These are phyloP conservation scores for Mallotus japonicus DNA, from an alignment of 441 rosid genomes.

Conservation along the genomic window DNA sequence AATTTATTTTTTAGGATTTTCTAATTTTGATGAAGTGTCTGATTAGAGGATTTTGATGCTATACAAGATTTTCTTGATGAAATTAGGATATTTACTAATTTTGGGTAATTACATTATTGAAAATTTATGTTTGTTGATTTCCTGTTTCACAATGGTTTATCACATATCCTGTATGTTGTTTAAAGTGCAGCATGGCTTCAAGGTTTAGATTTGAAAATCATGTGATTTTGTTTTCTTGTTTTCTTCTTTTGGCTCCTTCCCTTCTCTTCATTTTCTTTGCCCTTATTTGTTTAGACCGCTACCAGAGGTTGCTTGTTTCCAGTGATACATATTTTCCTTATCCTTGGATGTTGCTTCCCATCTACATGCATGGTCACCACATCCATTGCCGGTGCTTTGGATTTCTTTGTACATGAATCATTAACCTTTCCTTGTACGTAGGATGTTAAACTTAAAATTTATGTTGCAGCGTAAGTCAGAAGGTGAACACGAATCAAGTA, in stretches of 20 bases:
- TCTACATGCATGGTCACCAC: not conserved
- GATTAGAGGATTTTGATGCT: not conserved
- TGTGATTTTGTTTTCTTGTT: not conserved
- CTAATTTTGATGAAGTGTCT: not conserved
- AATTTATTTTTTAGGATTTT: not conserved
- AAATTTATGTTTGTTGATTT: not conserved
- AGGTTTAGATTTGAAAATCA: not conserved
- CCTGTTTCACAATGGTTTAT: not conserved
- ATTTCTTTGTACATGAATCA: slow-evolving; percentile 6
- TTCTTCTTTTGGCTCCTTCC: no score
- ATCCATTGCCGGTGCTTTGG: not conserved
- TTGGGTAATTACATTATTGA: no score
- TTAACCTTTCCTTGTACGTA: not conserved
- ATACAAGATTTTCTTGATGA: not conserved
- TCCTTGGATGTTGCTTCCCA: slow-evolving; percentile 7
- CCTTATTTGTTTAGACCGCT: not conserved
- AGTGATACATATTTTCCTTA: not conserved
- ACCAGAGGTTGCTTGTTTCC: not conserved
- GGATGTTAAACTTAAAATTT: slow-evolving; percentile 20
- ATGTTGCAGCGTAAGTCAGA: slow-evolving; percentile 83
- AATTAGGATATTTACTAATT: not conserved
- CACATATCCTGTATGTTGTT: not conserved
- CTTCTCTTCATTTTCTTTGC: not conserved
- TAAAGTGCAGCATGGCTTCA: not conserved
- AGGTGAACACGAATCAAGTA: slow-evolving; percentile 96